Conservation (phyloP, 352 stramenopile species). For the Phytophthora agathidicida region DNA sequence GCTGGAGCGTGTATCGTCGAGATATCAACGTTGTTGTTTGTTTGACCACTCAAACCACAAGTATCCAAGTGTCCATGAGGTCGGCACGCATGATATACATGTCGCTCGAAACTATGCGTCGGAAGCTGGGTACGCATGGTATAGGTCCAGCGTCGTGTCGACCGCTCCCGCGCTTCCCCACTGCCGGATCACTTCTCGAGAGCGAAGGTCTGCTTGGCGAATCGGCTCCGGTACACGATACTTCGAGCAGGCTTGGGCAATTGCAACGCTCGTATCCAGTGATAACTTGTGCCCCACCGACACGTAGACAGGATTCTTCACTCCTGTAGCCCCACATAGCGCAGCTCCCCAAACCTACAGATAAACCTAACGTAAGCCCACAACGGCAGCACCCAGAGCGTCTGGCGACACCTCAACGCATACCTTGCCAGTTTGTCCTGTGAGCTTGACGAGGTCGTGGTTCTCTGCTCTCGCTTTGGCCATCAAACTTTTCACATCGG, state of each 20-base stretch:
- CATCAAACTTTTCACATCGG: constrained; percentile 64
- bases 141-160: constrained; percentile 61
- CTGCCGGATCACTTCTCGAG: constrained; percentile 67
- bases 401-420: neutral
- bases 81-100: constrained; percentile 8
- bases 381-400: neutral
- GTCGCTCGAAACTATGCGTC: neutral
- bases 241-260: constrained; percentile 60
- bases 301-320: constrained; percentile 88
- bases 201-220: constrained; percentile 85
- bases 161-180: constrained; percentile 63
- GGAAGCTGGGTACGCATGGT: constrained; percentile 14
- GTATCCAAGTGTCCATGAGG: neutral
- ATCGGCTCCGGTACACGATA: constrained; percentile 88
- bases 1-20: no score
- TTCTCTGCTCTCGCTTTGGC: constrained; percentile 38
- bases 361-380: constrained; percentile 1
- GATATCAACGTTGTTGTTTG: no score
- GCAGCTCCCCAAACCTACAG: constrained; percentile 76
- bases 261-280: constrained; percentile 60
- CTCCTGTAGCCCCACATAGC: constrained; percentile 56
- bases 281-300: constrained; percentile 79
- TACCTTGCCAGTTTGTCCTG: constrained; percentile 66
- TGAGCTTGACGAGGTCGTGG: constrained; percentile 48
- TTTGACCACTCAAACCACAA: constrained; percentile 13